Percentiles rank a stretch among this genome's conserved stretches.
phyloP scores from a whole-genome alignment of 2,329 filamentous ascomycete genomes.

The Exophiala sideris region DNA sequence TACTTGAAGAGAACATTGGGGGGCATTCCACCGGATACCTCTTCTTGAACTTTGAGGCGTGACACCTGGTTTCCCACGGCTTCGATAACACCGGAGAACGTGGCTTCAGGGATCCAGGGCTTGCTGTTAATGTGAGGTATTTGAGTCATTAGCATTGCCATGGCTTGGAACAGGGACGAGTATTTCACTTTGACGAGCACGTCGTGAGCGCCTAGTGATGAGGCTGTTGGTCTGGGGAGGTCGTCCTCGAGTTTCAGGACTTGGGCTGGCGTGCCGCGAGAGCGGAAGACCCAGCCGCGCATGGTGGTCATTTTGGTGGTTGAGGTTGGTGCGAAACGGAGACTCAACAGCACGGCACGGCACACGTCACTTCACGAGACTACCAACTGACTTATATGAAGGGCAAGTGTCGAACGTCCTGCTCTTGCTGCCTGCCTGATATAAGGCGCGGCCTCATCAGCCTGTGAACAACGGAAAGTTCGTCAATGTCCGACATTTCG shows the following conservation, averaged over 20 bases:
- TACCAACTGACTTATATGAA: too few species aligned
- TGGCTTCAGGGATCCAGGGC: background rate
- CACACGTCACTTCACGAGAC: too few species aligned
- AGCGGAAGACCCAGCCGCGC: background rate
- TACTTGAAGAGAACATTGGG: background rate
- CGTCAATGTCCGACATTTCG: too few species aligned
- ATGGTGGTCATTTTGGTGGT: background rate
- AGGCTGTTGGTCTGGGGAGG: background rate
- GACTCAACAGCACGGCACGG: too few species aligned
- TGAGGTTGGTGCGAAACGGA: too few species aligned
- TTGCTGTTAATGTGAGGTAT: background rate
- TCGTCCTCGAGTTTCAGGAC: background rate
- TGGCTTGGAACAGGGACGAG: background rate
- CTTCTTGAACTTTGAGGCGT: background rate
- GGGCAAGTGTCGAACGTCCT: too few species aligned
- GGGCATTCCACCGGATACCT: background rate
- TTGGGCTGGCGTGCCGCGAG: background rate
- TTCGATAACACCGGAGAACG: constrained; percentile 2
- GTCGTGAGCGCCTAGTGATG: background rate
- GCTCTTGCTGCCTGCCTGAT: too few species aligned
- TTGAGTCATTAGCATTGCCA: background rate
- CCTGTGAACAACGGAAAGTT: too few species aligned
- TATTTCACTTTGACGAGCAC: constrained; percentile 2
- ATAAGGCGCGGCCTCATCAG: too few species aligned
- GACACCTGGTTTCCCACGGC: constrained; percentile 10